Evolutionary conservation across 495 filamentous ascomycete species (phyloP), one percentile per base, ranked within the genome.

Genomic region (Aspergillus bertholletiae): DNA sequence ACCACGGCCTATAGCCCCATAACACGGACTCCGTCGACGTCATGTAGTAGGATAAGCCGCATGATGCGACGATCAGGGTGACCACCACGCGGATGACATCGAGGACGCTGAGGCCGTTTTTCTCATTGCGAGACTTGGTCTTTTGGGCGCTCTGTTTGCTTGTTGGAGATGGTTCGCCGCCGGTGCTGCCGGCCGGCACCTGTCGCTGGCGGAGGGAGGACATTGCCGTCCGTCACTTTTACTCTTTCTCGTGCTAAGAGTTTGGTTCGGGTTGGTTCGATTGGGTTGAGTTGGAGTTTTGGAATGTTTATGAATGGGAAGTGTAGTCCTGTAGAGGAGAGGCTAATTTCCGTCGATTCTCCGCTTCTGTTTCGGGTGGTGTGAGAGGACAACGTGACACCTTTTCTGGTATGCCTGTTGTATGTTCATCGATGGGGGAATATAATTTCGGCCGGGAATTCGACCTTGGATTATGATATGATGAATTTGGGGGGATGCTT

Each of bases 61-160:
- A 80, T 21, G 83, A 88, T 44, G 89, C 81, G 44, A 94, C 63
- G 45, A 89, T 57, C 17, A 94, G 67, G 26, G 88, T 87, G 7
- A 77, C 80, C 20, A 96, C 56, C 6, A 94, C 75, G 52, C 93
- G 86, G 49, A 94, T 64, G 47, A 93, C 70, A 73, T 98, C 94
- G 40, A 92, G 52, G 49, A 84, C 65, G 51, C 80, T 77, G 67
- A 86, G 78, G 30, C 65, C 66, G 7, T 15, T 37, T 15, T 37
- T 37, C 13, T 37, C 34, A 45, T 30, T 58, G 30, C 66, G 58
- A 15, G 46, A 44, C 35, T 54, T 54, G 11, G 49, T 32, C 37
- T 55, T 30, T 34, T 46, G 53, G 20, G 40, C 34, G 34, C 49
- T 24, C 35, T 46, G 20, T 7, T 51, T n/a, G n/a, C n/a, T 45